Evolutionary conservation across 371 early-diverging fungal species (phyloP), one percentile per base, ranked within the genome.

Genomic region (Mucor sp.): DNA sequence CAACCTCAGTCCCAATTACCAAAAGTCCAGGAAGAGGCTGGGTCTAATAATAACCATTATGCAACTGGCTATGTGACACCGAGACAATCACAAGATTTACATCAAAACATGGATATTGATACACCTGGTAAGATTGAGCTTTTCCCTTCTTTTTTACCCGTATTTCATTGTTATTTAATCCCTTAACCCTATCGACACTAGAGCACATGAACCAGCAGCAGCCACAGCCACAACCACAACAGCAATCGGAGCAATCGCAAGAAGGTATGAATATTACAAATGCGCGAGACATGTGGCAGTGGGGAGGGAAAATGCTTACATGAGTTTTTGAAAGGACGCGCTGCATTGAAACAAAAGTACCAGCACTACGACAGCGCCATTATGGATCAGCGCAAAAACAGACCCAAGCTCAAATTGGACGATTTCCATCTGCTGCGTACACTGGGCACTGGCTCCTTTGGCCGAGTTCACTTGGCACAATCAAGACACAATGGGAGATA

Each of bases 381-480:
- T 21, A 44, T 72, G 32, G 62, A 65, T 27, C 74, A 70, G 32
- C 65, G 75, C 14, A 64, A 62, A n/a, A 74, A 66, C 19, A 62
- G 74, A 41, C 84, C 87, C 59, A 89, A 90, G 60, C 82, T 91
- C 33, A 84, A 83, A 65, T 73, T 93, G 48, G 80, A 84, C 21
- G 90, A 92, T 65, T 93, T 92, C 61, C 83, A 86, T 62, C 79
- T 93, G 60, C 81, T 87, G 60, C 87, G 93, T 28, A 94, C 94
- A 32, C 69, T 99, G 32, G 99, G 99, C 4, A 97, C 98, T 0
- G 99, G 99, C 15, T 97, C 99, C 3, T 99, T 99, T 87, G 99
- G 99, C 28, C 95, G 27, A 95, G 98, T 57, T 91, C 97, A 37
- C 95, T 95, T 86, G 94, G 96, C 15, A 79, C 97, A 47, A 95